Evolutionary conservation across 768 basidiomycete species (phyloP).

Genomic region (Naganishia friedmannii): DNA sequence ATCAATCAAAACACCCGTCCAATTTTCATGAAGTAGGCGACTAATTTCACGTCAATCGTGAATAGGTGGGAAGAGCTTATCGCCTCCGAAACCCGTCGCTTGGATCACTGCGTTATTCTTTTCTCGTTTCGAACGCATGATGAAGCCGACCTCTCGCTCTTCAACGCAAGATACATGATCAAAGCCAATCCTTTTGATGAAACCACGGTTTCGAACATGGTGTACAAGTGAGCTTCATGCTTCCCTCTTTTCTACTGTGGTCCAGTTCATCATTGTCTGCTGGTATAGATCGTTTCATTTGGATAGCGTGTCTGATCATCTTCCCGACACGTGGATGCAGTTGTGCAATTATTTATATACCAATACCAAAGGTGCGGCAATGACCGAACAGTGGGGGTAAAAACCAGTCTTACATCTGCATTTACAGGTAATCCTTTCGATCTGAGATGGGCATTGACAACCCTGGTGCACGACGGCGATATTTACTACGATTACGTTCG

Average conservation of each 20-base stretch:
- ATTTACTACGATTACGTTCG: conserved; percentile 19
- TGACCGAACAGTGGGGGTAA: conserved; percentile 37
- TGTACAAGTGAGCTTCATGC: not conserved
- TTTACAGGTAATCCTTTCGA: conserved; percentile 31
- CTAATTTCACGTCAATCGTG: too few relatives aligned
- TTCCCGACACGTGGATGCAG: conserved; percentile 9
- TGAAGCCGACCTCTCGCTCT: not conserved
- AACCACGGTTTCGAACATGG: not conserved
- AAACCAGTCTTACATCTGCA: not conserved
- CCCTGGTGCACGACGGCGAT: conserved; percentile 10
- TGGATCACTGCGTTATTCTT: conserved; percentile 36
- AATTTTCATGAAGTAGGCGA: too few relatives aligned
- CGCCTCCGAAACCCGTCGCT: conserved; percentile 13
- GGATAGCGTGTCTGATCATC: not conserved
- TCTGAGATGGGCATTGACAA: conserved; percentile 1
- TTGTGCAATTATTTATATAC: too few relatives aligned
- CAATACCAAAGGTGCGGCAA: too few relatives aligned
- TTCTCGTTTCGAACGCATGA: conserved; percentile 35
- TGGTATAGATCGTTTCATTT: conserved; percentile 24
- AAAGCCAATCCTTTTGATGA: conserved; percentile 15
- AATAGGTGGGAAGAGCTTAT: conserved; percentile 27
- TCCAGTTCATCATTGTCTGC: too few relatives aligned
- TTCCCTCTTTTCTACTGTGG: too few relatives aligned
- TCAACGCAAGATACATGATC: conserved; percentile 21
- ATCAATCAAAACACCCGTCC: too few relatives aligned